Base-by-base conservation (phyloP, 768 basidiomycete species). In the Trametes cubensis region DNA sequence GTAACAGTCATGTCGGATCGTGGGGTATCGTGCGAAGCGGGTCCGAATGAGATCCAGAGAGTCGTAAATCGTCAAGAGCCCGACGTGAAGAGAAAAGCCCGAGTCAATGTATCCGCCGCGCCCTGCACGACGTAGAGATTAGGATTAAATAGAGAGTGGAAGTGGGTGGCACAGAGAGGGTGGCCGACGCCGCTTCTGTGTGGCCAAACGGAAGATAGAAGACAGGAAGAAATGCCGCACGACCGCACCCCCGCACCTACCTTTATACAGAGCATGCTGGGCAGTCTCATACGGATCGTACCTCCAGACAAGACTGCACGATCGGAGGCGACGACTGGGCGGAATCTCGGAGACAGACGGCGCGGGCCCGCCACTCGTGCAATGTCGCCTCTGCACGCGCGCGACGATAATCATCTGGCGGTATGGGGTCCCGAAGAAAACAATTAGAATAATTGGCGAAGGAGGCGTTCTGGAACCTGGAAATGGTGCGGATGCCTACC, bases 81-180 rank as follows among this genome's bases (percentile, higher is more conserved):
- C 23, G 39, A 28, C n/a, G 14, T 38, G 21, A 20, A 52, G 14
- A 25, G 5, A 34, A 21, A 42, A 42, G 11, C 44, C 21, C 8
- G 25, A 21, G 17, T 28, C 17, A 39, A 41, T 10, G 47, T 50
- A 25, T 21, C 20, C 50, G 34, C 62, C 62, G 57, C 53, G 56
- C 28, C 62, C 55, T 41, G 62, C 57, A 58, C 62, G 55, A 50
- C 55, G 50, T 25, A 47, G 45, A 52, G 57, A 53, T 38, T 51
- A 62, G 40, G 49, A 46, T 56, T 55, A 62, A 57, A 57, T 62
- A 62, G 61, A 21, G 40, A 62, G 48, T 10, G 60, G 18, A 49
- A 25, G 26, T 21, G 48, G 30, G 49, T 62, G 61, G 55, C 55
- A 52, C 61, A 57, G 50, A 39, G 49, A n/a, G 28, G 44, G 45